A percentile compares a stretch with the other conserved stretches of the same genome.
These are phyloP conservation scores for Naganishia sp. DNA, from an alignment of 1,284 basidiomycete genomes.

Conservation along the genomic window DNA sequence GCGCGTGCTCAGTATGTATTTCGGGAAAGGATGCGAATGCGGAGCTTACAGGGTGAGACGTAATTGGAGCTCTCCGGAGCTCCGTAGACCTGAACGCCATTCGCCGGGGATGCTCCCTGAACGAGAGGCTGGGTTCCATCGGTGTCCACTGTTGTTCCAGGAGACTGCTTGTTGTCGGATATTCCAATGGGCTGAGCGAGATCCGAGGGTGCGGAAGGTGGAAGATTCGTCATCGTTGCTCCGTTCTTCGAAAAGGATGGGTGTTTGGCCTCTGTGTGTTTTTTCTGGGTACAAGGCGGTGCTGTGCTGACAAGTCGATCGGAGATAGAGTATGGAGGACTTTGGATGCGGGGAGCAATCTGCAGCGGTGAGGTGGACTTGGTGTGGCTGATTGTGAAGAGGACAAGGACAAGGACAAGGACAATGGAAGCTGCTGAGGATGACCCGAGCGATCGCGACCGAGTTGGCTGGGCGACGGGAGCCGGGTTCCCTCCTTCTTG, in stretches of 20 bases:
- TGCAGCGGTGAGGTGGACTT: no score
- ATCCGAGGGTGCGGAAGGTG: neutral
- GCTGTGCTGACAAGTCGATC: no score
- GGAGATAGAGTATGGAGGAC: no score
- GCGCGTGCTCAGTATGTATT: constrained; percentile 2
- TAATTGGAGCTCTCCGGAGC: constrained; percentile 12
- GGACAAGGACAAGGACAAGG: neutral
- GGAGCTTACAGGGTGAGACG: constrained; percentile 13
- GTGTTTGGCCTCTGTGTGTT: neutral
- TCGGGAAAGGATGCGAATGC: neutral
- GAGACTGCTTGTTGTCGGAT: neutral
- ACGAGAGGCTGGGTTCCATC: neutral
- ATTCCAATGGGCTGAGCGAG: neutral
- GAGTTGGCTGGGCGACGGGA: neutral
- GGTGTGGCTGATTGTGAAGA: neutral
- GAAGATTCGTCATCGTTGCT: constrained; percentile 27
- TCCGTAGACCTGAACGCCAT: constrained; percentile 7
- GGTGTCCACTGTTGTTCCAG: neutral
- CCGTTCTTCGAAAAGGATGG: neutral
- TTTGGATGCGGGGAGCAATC: no score
- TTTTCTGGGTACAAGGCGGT: no score
- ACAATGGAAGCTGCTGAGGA: neutral
- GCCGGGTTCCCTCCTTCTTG: neutral
- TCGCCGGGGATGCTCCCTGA: neutral
- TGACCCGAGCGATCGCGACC: constrained; percentile 6